A percentile compares a stretch with the other conserved stretches of the same genome.
Evolutionary conservation across 305 asterid genomes (phyloP).

Genomic region (Fraxinus velutina): DNA sequence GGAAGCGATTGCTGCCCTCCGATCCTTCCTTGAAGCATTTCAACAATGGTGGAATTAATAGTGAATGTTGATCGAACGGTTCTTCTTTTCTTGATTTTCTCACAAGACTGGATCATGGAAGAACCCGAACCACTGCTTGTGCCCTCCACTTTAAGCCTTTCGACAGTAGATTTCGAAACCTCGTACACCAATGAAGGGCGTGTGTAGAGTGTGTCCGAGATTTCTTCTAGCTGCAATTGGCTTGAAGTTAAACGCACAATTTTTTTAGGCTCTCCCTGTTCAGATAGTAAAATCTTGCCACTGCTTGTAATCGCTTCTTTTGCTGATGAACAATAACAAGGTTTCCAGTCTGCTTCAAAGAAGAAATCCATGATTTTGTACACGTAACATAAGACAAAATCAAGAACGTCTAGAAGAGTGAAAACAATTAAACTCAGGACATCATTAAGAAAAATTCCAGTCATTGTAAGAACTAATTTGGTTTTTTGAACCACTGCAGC

Average conservation of each 20-base stretch:
- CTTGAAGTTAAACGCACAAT: conserved; percentile 53
- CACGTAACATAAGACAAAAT: conserved; percentile 56
- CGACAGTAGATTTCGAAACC: conserved; percentile 48
- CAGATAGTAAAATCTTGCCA: conserved; percentile 70
- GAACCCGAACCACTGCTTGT: background rate
- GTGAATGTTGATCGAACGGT: conserved; percentile 40
- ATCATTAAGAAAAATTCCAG: conserved; percentile 53
- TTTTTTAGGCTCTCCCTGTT: conserved; percentile 68
- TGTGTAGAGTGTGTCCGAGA: conserved; percentile 83
- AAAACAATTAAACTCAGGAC: conserved; percentile 58
- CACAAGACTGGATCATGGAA: conserved; percentile 8
- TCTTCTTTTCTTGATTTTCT: conserved; percentile 20
- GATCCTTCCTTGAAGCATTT: conserved; percentile 60
- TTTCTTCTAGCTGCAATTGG: conserved; percentile 67
- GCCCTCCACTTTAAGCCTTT: conserved; percentile 29
- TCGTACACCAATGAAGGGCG: conserved; percentile 62
- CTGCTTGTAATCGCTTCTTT: conserved; percentile 39
- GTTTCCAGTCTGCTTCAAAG: conserved; percentile 73
- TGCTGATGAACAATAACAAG: conserved; percentile 67
- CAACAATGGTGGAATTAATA: conserved; percentile 60
- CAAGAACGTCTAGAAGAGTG: conserved; percentile 52
- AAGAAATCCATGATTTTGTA: conserved; percentile 55
- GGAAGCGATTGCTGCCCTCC: conserved; percentile 42
- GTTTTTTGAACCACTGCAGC: conserved; percentile 1
- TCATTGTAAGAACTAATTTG: conserved; percentile 23